Evolutionary conservation across 2,329 filamentous ascomycete genomes (phyloP).

Genomic region (Talaromyces piceae): DNA sequence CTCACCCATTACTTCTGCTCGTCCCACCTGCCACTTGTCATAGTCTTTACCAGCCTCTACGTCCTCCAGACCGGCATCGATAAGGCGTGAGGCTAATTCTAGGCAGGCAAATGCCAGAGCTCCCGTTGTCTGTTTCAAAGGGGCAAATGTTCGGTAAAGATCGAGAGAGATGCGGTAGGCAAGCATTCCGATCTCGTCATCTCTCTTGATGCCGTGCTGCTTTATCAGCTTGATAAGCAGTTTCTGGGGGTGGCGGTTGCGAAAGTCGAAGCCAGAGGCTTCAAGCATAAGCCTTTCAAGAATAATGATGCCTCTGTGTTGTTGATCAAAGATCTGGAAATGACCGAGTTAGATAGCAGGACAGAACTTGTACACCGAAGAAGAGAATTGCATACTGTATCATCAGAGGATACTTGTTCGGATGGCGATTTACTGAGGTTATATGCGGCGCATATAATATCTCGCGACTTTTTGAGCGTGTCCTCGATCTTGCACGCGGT

Average conservation of each 20-base stretch:
- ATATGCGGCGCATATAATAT: conserved; percentile 84
- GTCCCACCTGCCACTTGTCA: conserved; percentile 41
- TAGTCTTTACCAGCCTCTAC: conserved; percentile 44
- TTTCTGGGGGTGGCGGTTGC: conserved; percentile 79
- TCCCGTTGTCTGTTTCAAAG: conserved; percentile 81
- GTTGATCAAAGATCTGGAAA: conserved; percentile 67
- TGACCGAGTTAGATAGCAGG: not conserved
- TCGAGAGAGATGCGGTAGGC: conserved; percentile 82
- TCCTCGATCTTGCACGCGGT: conserved; percentile 97
- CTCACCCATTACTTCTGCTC: conserved; percentile 43
- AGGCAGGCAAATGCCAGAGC: conserved; percentile 76
- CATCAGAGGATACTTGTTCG: conserved; percentile 67
- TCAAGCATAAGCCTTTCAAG: conserved; percentile 91
- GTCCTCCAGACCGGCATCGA: conserved; percentile 47
- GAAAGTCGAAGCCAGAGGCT: conserved; percentile 87
- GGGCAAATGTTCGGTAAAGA: conserved; percentile 86
- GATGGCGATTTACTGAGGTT: conserved; percentile 67
- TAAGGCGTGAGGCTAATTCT: conserved; percentile 69
- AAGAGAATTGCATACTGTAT: conserved; percentile 53
- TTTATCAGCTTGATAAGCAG: conserved; percentile 72
- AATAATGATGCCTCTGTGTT: conserved; percentile 74
- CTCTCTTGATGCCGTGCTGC: conserved; percentile 47
- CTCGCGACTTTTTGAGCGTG: conserved; percentile 90
- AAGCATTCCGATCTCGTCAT: conserved; percentile 51
- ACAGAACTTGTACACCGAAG: not conserved